phyloP scores from a whole-genome alignment of 179 eudicot genomes.

The Heliamphora pulchella region DNA sequence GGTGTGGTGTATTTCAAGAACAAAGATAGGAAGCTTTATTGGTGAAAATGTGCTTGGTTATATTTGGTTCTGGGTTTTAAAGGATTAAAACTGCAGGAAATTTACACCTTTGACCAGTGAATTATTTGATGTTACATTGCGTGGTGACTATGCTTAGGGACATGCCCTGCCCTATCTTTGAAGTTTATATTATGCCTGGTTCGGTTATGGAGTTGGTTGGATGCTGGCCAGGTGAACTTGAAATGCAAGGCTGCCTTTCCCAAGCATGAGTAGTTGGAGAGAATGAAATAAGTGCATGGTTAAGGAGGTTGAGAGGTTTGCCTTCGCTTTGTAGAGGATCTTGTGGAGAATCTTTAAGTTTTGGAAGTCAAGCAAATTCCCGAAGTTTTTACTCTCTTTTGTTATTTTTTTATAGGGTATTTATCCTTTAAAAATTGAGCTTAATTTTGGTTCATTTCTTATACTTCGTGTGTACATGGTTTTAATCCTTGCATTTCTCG shows the following conservation, averaged over 20 bases:
- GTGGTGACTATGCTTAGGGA: no score
- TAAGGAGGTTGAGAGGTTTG: neutral
- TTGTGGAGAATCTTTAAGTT: neutral
- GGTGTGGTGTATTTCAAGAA: no score
- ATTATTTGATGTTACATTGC: no score
- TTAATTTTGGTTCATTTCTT: neutral
- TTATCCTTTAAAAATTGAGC: conserved; percentile 4
- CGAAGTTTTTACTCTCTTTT: neutral
- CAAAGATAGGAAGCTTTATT: no score
- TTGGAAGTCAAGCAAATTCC: neutral
- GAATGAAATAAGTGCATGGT: conserved; percentile 2
- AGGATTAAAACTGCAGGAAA: no score
- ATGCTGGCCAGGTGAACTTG: neutral
- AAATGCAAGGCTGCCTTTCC: neutral
- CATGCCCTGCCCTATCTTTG: no score
- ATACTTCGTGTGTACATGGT: neutral
- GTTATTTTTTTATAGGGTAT: neutral
- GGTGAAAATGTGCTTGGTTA: no score
- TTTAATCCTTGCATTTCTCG: neutral
- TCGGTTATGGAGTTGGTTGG: conserved; percentile 3
- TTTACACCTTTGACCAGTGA: no score
- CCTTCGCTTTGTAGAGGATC: neutral
- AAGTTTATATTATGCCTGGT: neutral
- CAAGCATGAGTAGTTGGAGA: neutral
- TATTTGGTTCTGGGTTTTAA: no score